Evolutionary conservation across 2,329 filamentous ascomycete genomes (phyloP), one percentile per base, ranked within the genome.

Genomic region (Exophiala sp.): DNA sequence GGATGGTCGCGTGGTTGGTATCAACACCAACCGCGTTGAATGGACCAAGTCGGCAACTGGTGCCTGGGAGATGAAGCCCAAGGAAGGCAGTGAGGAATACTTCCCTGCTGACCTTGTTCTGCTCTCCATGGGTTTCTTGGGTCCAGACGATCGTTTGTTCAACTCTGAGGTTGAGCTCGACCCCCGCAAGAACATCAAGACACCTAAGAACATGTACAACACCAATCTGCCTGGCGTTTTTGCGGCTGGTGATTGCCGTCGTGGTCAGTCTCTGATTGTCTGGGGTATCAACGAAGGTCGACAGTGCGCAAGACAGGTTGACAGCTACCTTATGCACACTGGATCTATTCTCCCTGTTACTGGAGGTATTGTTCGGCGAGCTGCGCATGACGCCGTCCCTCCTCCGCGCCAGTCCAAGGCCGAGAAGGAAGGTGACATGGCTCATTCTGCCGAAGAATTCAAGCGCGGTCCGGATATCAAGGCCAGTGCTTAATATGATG

Each of bases 261-360:
- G 92, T 68, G 92, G 92, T 52, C 92, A 97, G 76, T 95, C 90
- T 52, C 79, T 97, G 54, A 96, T 97, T 73, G 91, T 97, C 62
- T 97, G 91, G 90, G 92, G 91, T 70, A 97, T 97, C 78, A 97
- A 97, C 70, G 92, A 97, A 76, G 92, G 92, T 66, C 88, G 92
- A 65, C 89, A 94, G 77, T 87, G 88, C 65, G 92, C 92, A 66
- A 88, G 92, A 59, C 91, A 97, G 72, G 88, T 96, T 52, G 92
- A 97, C 71, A 73, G 89, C 48, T 96, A 84, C 79, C 86, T 97
- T 41, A 89, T 88, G 72, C 83, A 87, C 59, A 82, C 75, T 50
- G 78, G 83, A 68, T 91, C 88, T 54, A 82, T 82, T 67, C 81
- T 97, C 44, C 92, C 92, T 8, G 88, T 95, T 51, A 95, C 91